Conservation (phyloP, 768 basidiomycete genomes). For the Rossbeevera mucosa region DNA sequence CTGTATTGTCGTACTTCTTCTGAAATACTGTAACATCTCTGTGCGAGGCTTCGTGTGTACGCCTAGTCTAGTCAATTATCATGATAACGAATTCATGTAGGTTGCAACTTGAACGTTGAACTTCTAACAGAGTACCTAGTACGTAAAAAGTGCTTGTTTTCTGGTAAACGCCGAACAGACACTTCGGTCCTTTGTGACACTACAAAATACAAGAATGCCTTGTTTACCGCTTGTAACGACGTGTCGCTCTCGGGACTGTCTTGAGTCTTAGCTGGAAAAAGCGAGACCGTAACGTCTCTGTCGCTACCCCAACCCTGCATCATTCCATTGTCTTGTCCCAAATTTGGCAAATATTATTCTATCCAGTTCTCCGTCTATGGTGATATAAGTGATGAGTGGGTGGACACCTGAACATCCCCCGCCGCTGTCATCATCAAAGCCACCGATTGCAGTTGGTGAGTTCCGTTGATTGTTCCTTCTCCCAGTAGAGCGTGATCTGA, state of each 20-base stretch:
- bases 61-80: conserved; percentile 1
- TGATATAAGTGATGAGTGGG: conserved; percentile 23
- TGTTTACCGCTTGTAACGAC: conserved; percentile 14
- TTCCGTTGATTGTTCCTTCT: neutral
- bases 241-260: neutral
- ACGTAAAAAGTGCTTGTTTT: conserved; percentile 5
- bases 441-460: conserved; percentile 26
- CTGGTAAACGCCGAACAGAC: neutral
- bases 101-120: too few species aligned
- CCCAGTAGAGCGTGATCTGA: neutral
- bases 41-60: conserved; percentile 1
- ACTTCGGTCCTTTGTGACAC: neutral
- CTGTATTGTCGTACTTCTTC: neutral
- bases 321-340: conserved; percentile 18
- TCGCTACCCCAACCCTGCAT: conserved; percentile 22
- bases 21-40: neutral
- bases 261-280: neutral
- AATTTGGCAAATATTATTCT: conserved; percentile 18
- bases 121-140: neutral
- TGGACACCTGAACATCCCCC: conserved; percentile 4
- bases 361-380: conserved; percentile 2
- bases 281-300: conserved; percentile 4
- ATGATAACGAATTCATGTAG: neutral
- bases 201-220: conserved; percentile 22
- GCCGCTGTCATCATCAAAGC: conserved; percentile 26